These are phyloP conservation scores for Diplocarpon rosae DNA, from an alignment of 2,329 filamentous ascomycete genomes.

Conservation along the genomic window DNA sequence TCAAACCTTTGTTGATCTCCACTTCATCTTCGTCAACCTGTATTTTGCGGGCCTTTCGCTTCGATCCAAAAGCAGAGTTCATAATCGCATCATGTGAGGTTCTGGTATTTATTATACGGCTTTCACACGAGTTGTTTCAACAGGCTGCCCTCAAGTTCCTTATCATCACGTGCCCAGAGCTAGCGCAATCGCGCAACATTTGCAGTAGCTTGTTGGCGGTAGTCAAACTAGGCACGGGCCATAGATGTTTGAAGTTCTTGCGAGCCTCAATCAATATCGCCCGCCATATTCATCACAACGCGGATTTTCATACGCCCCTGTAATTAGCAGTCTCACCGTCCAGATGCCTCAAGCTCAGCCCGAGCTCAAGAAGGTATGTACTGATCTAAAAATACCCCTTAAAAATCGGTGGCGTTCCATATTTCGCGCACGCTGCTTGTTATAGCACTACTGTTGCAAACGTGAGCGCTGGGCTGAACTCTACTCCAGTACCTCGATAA, in stretches of 20 bases:
- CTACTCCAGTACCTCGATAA: constrained; percentile 86
- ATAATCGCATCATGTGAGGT: constrained; percentile 10
- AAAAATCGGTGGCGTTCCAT: constrained; percentile 1
- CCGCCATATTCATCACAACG: neutral
- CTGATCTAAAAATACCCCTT: constrained; percentile 6
- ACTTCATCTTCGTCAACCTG: constrained; percentile 59
- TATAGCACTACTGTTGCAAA: neutral
- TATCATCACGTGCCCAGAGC: constrained; percentile 1
- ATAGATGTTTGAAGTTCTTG: too few relatives aligned
- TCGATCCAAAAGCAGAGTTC: constrained; percentile 37
- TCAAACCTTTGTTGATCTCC: constrained; percentile 31
- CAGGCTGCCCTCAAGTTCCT: too few relatives aligned
- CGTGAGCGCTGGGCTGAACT: constrained; percentile 42
- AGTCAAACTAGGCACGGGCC: too few relatives aligned
- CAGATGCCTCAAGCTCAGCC: constrained; percentile 96
- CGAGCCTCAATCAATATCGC: too few relatives aligned
- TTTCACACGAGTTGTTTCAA: neutral
- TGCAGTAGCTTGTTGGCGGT: too few relatives aligned
- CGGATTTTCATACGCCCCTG: neutral
- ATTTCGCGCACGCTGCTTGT: constrained; percentile 4
- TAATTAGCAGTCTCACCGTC: constrained; percentile 11
- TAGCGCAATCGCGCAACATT: constrained; percentile 1
- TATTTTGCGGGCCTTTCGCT: constrained; percentile 67
- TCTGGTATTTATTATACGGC: too few relatives aligned
- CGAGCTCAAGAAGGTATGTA: constrained; percentile 87